Base-by-base conservation (phyloP, 306 rosid species). In the Ammopiptanthus mongolicus region DNA sequence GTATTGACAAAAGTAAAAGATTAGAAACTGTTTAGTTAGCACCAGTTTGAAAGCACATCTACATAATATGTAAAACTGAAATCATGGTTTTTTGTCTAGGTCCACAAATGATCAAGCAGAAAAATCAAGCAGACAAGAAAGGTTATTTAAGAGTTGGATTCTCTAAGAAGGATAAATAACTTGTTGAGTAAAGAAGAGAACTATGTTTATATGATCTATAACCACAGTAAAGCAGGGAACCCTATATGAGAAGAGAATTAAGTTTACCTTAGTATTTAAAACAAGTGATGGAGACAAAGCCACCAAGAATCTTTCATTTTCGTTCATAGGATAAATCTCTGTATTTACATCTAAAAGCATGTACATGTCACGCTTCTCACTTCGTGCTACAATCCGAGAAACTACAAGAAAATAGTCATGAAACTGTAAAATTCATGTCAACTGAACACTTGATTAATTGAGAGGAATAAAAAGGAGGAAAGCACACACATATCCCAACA, bases 291-390 rank as follows among this genome's bases (percentile, higher is more conserved):
- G 93, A 66, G 97, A 80, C 67, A 91, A 41, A 23, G 85, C 91
- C 95, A 95, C 80, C 83, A 90, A 61, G 73, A 90, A 87, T 65
- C 80, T 87, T 19, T 95, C 97, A 17, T 80, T 80, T 82, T 76
- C 72, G 5, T 65, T 80, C 75, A 91, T 75, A 6, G 96, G 96
- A 85, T 91, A 95, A 76, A 95, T 85, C 83, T 95, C 95, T 0
- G 96, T 83, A 76, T 91, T 90, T 68, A 91, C 89, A 75, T 95
- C 97, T 28, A 91, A 85, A 41, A 71, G 89, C 87, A 91, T 77
- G 75, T 69, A 7, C 84, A 86, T 89, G 74, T 75, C 90, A 65
- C 69, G 66, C 83, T 90, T 95, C 88, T 95, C 96, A 73, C 98
- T 87, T 18, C 46, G 66, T 46, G 93, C 97, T n/a, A 80, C 89